Percentiles rank a stretch among this genome's conserved stretches.
Conservation (phyloP, 306 rosid genomes). For the Notholithocarpus densiflorus region DNA sequence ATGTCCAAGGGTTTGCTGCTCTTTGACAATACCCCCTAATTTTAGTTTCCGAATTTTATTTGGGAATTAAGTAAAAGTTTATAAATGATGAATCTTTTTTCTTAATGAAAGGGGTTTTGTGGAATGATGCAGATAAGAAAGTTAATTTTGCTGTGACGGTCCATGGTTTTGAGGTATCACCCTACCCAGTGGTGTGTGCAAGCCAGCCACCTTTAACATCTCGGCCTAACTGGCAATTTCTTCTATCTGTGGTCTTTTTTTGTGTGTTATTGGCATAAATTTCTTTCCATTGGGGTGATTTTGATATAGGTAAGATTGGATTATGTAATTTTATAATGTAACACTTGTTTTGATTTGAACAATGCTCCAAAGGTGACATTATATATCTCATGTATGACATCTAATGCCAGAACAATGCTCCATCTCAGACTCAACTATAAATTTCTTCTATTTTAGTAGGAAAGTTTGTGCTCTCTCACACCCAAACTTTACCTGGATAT, state of each 20-base stretch:
- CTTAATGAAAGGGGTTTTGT: constrained; percentile 3
- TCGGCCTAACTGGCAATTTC: constrained; percentile 69
- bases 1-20: neutral
- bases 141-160: constrained; percentile 66
- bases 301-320: neutral
- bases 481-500: constrained; percentile 59
- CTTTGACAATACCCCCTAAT: too few relatives aligned
- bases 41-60: neutral
- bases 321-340: neutral
- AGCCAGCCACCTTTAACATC: constrained; percentile 68
- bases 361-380: too few relatives aligned
- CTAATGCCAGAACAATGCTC: too few relatives aligned
- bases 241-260: too few relatives aligned
- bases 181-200: constrained; percentile 61
- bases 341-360: neutral
- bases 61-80: neutral
- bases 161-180: constrained; percentile 49
- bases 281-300: neutral
- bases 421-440: too few relatives aligned
- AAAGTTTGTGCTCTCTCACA: constrained; percentile 65
- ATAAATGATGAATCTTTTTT: neutral
- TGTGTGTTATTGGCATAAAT: neutral
- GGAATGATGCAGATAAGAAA: constrained; percentile 46
- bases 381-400: too few relatives aligned
- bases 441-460: constrained; percentile 16